Evolutionary conservation across 2,329 filamentous ascomycete species (phyloP), one percentile per base, ranked within the genome.

Genomic region (Fusarium piperis): DNA sequence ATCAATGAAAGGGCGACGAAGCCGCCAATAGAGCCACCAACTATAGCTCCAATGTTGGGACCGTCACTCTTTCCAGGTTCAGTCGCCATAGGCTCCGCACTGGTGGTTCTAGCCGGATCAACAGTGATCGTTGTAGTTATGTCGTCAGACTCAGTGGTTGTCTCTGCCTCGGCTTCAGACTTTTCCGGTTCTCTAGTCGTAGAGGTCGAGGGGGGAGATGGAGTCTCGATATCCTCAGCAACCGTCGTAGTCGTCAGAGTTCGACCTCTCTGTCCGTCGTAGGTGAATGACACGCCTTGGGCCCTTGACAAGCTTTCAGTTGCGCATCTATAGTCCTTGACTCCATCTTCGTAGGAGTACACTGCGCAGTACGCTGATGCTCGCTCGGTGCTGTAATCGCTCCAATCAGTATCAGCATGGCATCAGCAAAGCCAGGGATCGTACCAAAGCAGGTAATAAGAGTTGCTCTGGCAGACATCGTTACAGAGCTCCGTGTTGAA

Each of bases 401-500:
- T n/a, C 46, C 5, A 59, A 28, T 28, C 0, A 2, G 16, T n/a
- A n/a, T 28, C 3, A n/a, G 12, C 2, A 44, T 10, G 20, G 13
- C 10, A 48, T 28, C 44, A 7, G 6, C 16, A 0, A 9, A 26
- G 5, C 0, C 6, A 15, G 1, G 1, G 2, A 28, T 6, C 69
- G 53, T 18, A 72, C 70, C 70, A 72, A 10, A 66, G 62, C 10
- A 72, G 70, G 12, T 72, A 67, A 30, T 48, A 72, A 6, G 28
- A 6, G 55, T 72, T 72, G 12, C 60, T 67, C 26, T 72, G 65
- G 12, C 69, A 72, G 10, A 72, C 65, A 13, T 72, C 70, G 20
- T 67, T 16, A 13, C 70, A 72, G 9, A 62, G 9, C 4, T 60
- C 56, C 0, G 69, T 56, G 15, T 72, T 26, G 0, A 51, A 13